phyloP scores from a whole-genome alignment of 208 protist species.

The Trypanosoma caninum region DNA sequence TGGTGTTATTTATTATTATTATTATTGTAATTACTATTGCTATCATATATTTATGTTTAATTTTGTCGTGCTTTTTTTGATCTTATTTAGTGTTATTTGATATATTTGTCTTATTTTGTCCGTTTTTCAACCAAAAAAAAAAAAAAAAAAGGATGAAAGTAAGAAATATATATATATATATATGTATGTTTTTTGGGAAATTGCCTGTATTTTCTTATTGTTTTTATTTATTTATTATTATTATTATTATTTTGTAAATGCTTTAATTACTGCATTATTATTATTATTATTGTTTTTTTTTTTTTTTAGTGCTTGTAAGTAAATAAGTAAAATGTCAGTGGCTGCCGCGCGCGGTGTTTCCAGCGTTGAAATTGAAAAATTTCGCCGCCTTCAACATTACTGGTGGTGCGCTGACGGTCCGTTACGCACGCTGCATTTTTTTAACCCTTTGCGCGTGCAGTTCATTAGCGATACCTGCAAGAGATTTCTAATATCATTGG shows the following conservation, averaged over 20 bases:
- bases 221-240: background rate
- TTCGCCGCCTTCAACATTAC: slow-evolving; percentile 54
- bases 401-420: slow-evolving; percentile 89
- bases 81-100: no score
- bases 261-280: slow-evolving; percentile 9
- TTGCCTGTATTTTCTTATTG: background rate
- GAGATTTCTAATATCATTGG: slow-evolving; percentile 28
- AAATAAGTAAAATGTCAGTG: slow-evolving; percentile 1
- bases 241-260: slow-evolving; percentile 21
- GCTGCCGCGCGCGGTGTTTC: slow-evolving; percentile 27
- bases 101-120: no score
- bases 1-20: no score
- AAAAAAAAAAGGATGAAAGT: slow-evolving; percentile 3
- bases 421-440: slow-evolving; percentile 87
- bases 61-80: no score
- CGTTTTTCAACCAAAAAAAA: no score
- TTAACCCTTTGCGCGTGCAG: slow-evolving; percentile 89
- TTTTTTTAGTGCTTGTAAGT: slow-evolving; percentile 4
- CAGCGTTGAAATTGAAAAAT: slow-evolving; percentile 75
- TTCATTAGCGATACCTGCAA: slow-evolving; percentile 67
- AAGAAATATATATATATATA: background rate
- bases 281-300: slow-evolving; percentile 11
- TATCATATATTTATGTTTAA: no score
- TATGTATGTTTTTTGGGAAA: background rate
- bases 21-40: no score